These are phyloP conservation scores for Lablab purpureus DNA, from an alignment of 306 rosid genomes.

Conservation along the genomic window DNA sequence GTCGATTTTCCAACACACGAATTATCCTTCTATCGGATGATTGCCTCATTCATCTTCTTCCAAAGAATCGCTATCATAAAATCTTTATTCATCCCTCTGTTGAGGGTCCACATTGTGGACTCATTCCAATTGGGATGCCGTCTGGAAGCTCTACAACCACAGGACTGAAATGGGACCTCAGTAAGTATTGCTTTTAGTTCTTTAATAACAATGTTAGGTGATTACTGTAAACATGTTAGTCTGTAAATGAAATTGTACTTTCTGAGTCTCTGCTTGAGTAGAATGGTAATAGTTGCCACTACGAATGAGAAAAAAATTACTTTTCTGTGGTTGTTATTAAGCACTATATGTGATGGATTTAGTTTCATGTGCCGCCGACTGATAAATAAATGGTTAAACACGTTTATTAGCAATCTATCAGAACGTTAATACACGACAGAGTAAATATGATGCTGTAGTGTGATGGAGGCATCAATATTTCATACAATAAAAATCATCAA, in stretches of 20 bases:
- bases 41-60: constrained; percentile 88
- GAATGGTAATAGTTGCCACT: constrained; percentile 8
- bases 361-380: background rate
- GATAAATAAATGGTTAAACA: constrained; percentile 5
- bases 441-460: constrained; percentile 1
- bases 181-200: constrained; percentile 64
- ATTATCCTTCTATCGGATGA: constrained; percentile 86
- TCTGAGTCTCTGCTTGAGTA: background rate
- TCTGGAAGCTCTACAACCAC: constrained; percentile 87
- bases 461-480: constrained; percentile 30
- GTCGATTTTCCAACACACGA: constrained; percentile 68
- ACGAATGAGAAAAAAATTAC: background rate
- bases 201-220: constrained; percentile 8
- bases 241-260: constrained; percentile 21
- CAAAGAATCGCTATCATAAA: constrained; percentile 70
- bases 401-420: background rate
- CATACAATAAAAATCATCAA: background rate
- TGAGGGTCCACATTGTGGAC: constrained; percentile 98
- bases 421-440: constrained; percentile 11
- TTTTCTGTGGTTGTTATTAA: constrained; percentile 13
- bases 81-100: constrained; percentile 73
- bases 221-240: constrained; percentile 14
- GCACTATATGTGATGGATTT: constrained; percentile 16
- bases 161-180: constrained; percentile 91
- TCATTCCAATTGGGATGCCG: constrained; percentile 84